phyloP scores from a whole-genome alignment of 2,329 filamentous ascomycete genomes.

The Teratosphaeria zuluensis region DNA sequence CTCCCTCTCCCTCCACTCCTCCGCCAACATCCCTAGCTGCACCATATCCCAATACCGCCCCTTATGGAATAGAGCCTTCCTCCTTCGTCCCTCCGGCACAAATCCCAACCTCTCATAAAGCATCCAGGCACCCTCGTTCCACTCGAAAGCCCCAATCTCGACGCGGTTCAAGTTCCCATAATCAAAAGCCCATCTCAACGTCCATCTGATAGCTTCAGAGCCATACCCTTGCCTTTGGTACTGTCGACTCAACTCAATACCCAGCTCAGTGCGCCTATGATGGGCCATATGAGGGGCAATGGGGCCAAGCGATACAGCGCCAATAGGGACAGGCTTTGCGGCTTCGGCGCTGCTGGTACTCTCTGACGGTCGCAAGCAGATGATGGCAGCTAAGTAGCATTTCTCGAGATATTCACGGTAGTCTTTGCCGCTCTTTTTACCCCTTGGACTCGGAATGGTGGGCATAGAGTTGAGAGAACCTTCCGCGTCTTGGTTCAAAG shows the following conservation, averaged over 20 bases:
- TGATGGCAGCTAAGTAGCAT: conserved; percentile 27
- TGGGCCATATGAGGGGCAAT: conserved; percentile 19
- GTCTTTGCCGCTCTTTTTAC: conserved; percentile 17
- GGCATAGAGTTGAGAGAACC: background rate
- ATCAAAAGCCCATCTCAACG: conserved; percentile 38
- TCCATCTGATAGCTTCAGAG: conserved; percentile 39
- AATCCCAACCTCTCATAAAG: conserved; percentile 41
- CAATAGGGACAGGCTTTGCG: conserved; percentile 22
- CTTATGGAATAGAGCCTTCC: conserved; percentile 35
- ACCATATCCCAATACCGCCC: conserved; percentile 30
- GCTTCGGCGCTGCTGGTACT: background rate
- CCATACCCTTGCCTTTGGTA: conserved; percentile 38
- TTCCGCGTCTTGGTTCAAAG: conserved; percentile 8
- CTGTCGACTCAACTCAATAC: conserved; percentile 26
- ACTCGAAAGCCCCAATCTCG: conserved; percentile 32
- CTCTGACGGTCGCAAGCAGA: conserved; percentile 24
- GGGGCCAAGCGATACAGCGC: conserved; percentile 23
- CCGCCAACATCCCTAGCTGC: conserved; percentile 30
- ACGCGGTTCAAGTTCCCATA: conserved; percentile 38
- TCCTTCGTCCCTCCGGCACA: conserved; percentile 32
- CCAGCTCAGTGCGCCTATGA: conserved; percentile 35
- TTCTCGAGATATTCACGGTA: conserved; percentile 17
- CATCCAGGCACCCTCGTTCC: conserved; percentile 34
- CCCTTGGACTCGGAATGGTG: background rate
- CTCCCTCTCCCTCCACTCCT: conserved; percentile 27